phyloP scores from a whole-genome alignment of 163 green algal species.

The Prototheca cutis region DNA sequence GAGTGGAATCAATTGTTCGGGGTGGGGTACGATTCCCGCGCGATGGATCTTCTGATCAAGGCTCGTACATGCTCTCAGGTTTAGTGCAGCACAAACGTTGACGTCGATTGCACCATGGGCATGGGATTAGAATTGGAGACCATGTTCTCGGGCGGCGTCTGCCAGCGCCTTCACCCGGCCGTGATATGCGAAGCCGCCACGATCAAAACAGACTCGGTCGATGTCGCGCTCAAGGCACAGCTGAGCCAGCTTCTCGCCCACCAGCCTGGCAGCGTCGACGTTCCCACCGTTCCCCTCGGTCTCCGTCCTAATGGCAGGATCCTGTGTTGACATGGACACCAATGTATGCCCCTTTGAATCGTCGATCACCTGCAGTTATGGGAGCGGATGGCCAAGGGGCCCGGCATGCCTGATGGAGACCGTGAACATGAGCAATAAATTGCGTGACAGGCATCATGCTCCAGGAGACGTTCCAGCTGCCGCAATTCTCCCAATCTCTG shows the following conservation, averaged over 20 bases:
- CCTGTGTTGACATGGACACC: slow-evolving; percentile 64
- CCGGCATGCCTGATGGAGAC: too few species aligned
- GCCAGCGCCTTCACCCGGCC: slow-evolving; percentile 83
- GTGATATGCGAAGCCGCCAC: slow-evolving; percentile 90
- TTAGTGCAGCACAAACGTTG: background rate
- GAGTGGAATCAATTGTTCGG: too few species aligned
- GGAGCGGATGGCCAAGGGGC: background rate
- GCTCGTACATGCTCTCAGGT: background rate
- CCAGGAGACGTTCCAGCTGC: background rate
- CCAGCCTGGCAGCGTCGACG: slow-evolving; percentile 50
- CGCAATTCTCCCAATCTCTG: background rate
- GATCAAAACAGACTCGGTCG: slow-evolving; percentile 83
- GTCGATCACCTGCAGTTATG: slow-evolving; percentile 74
- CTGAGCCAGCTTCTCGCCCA: slow-evolving; percentile 86
- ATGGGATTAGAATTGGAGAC: slow-evolving; percentile 58
- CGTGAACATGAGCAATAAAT: background rate
- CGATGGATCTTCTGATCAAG: background rate
- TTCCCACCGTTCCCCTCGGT: slow-evolving; percentile 43
- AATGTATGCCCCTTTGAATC: slow-evolving; percentile 74
- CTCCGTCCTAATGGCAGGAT: slow-evolving; percentile 44
- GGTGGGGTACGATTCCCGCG: too few species aligned
- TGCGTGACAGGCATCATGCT: background rate
- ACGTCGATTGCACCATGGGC: background rate
- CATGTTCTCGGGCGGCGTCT: slow-evolving; percentile 71
- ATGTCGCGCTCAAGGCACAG: slow-evolving; percentile 69